Evolutionary conservation across 345 rosid species (phyloP).

Genomic region (Odontarrhena argentea): DNA sequence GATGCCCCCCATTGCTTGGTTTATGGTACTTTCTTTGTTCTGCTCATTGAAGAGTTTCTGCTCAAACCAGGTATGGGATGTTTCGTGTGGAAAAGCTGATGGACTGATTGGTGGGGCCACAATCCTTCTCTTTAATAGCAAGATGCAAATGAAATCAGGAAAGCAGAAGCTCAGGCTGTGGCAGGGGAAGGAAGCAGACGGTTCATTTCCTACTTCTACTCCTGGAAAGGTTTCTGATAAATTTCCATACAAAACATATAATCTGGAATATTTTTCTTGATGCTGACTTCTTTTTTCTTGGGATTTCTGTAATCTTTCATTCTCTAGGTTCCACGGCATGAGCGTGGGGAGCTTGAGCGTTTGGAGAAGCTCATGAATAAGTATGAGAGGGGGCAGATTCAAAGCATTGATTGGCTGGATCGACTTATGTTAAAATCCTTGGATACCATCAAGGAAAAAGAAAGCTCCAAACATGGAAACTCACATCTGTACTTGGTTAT

Average conservation of each 20-base stretch:
- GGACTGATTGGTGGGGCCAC: conserved; percentile 96
- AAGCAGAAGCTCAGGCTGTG: conserved; percentile 96
- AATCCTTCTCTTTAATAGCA: conserved; percentile 81
- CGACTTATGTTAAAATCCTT: conserved; percentile 80
- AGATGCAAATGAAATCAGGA: conserved; percentile 90
- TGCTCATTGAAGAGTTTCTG: background rate
- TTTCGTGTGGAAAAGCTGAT: conserved; percentile 79
- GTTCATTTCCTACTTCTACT: conserved; percentile 78
- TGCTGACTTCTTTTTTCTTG: background rate
- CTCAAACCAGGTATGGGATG: conserved; percentile 80
- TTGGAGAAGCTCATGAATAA: conserved; percentile 89
- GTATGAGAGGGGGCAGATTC: conserved; percentile 91
- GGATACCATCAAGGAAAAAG: conserved; percentile 80
- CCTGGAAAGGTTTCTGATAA: conserved; percentile 88
- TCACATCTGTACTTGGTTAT: conserved; percentile 74
- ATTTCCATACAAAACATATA: background rate
- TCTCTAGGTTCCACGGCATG: conserved; percentile 81
- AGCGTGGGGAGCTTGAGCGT: conserved; percentile 93
- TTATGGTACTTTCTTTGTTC: conserved; percentile 7
- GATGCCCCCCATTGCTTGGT: conserved; percentile 17
- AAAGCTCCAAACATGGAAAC: conserved; percentile 69
- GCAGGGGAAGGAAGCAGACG: conserved; percentile 90
- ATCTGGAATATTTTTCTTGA: background rate
- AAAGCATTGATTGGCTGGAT: conserved; percentile 87
- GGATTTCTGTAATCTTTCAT: conserved; percentile 2